Evolutionary conservation across 169 alveolate genomes (phyloP).

Genomic region (Plasmodium malariae): DNA sequence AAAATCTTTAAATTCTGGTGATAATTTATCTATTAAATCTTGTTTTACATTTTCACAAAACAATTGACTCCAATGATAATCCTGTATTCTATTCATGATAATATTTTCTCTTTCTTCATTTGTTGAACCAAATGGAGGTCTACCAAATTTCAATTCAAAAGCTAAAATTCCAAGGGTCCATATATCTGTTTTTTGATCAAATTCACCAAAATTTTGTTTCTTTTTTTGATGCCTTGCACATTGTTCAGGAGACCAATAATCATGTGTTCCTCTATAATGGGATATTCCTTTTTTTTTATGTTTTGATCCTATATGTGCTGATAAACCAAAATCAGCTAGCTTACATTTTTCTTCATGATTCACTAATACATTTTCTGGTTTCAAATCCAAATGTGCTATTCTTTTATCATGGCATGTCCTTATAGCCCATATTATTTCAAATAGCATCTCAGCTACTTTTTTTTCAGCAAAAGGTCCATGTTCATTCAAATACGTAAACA

Average conservation of each 20-base stretch:
- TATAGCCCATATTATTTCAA: constrained; percentile 90
- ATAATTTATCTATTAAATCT: constrained; percentile 71
- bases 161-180: constrained; percentile 90
- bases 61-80: constrained; percentile 79
- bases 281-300: constrained; percentile 80
- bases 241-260: constrained; percentile 90
- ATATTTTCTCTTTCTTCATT: constrained; percentile 79
- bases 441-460: constrained; percentile 84
- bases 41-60: constrained; percentile 71
- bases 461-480: constrained; percentile 83
- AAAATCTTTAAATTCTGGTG: constrained; percentile 81
- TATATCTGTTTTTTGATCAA: constrained; percentile 88
- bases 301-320: constrained; percentile 88
- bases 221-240: constrained; percentile 83
- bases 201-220: constrained; percentile 83
- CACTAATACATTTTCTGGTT: constrained; percentile 89
- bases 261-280: constrained; percentile 80
- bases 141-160: constrained; percentile 86
- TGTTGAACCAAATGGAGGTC: constrained; percentile 87
- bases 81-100: constrained; percentile 82
- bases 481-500: constrained; percentile 80
- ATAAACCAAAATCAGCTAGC: constrained; percentile 90
- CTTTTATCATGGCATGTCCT: constrained; percentile 91
- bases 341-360: constrained; percentile 86
- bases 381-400: constrained; percentile 89